Evolutionary conservation across 2,329 filamentous ascomycete species (phyloP).

Genomic region (Colletotrichum falcatum): DNA sequence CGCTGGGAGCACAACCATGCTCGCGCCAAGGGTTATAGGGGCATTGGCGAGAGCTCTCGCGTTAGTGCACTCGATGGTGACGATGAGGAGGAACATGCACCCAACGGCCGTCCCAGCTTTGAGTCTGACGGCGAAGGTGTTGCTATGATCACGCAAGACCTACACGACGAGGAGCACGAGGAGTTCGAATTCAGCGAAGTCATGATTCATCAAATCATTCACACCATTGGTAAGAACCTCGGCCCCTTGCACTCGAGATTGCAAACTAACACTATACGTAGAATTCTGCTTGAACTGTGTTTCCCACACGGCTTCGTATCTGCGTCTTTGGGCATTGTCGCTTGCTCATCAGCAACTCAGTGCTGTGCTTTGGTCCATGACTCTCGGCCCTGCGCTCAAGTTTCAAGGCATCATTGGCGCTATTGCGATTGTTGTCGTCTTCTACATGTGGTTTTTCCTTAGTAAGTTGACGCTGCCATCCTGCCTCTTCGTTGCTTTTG

Average conservation of each 20-base stretch:
- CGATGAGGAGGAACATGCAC: slow-evolving; percentile 77
- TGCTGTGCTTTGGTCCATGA: slow-evolving; percentile 97
- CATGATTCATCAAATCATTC: slow-evolving; percentile 99
- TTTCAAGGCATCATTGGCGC: slow-evolving; percentile 76
- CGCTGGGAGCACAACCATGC: slow-evolving; percentile 93
- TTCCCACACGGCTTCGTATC: slow-evolving; percentile 97
- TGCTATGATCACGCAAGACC: slow-evolving; percentile 89
- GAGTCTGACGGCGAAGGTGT: slow-evolving; percentile 82
- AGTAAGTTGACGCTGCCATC: slow-evolving; percentile 51
- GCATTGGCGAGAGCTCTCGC: slow-evolving; percentile 87
- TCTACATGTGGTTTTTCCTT: slow-evolving; percentile 93
- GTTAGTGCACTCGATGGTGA: slow-evolving; percentile 93
- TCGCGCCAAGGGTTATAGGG: slow-evolving; percentile 89
- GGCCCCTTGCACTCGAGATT: background rate
- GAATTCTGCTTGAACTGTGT: slow-evolving; percentile 99
- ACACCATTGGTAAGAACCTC: slow-evolving; percentile 85
- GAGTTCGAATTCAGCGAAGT: slow-evolving; percentile 98
- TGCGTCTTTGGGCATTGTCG: slow-evolving; percentile 97
- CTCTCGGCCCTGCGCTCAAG: slow-evolving; percentile 80
- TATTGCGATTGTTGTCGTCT: slow-evolving; percentile 83
- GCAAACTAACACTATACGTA: slow-evolving; percentile 54
- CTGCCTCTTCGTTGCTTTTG: background rate
- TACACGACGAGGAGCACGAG: slow-evolving; percentile 83
- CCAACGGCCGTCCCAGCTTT: slow-evolving; percentile 65
- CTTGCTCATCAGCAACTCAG: slow-evolving; percentile 98